Conservation (phyloP, 495 filamentous ascomycete species). For the Geoglossum glabrum region DNA sequence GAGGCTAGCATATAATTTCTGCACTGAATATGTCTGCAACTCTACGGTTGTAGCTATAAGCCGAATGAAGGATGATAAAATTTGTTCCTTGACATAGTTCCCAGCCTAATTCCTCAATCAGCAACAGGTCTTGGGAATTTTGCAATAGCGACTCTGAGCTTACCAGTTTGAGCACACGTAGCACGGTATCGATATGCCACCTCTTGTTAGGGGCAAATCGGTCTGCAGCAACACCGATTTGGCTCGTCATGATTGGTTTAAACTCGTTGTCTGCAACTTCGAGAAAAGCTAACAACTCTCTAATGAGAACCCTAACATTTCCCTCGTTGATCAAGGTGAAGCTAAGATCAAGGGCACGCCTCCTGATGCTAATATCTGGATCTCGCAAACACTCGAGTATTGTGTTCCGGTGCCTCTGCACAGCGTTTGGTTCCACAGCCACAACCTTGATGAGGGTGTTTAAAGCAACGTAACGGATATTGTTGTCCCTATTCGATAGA, state of each 20-base stretch:
- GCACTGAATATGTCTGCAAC: constrained; percentile 85
- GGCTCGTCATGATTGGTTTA: constrained; percentile 90
- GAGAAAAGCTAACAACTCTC: constrained; percentile 82
- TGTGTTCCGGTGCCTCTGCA: constrained; percentile 90
- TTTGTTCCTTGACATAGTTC: constrained; percentile 94
- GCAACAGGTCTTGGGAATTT: background rate
- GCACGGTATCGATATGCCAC: constrained; percentile 96
- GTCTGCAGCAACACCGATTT: constrained; percentile 93
- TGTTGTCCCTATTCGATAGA: constrained; percentile 92
- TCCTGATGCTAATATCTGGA: constrained; percentile 94
- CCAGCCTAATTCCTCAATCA: constrained; percentile 33
- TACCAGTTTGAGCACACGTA: constrained; percentile 68
- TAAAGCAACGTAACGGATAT: constrained; percentile 92
- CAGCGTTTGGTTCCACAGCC: constrained; percentile 91
- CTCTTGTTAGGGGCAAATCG: constrained; percentile 89
- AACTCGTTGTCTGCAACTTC: constrained; percentile 97
- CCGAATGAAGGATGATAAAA: constrained; percentile 87
- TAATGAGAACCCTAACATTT: constrained; percentile 81
- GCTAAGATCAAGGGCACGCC: constrained; percentile 84
- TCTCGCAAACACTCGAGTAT: constrained; percentile 92
- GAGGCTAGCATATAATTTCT: constrained; percentile 75
- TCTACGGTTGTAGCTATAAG: constrained; percentile 89
- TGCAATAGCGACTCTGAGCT: background rate
- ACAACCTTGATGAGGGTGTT: constrained; percentile 98
- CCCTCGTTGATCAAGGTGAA: constrained; percentile 95